Percentiles rank a stretch among this genome's conserved stretches.
phyloP scores from a whole-genome alignment of 2,329 filamentous ascomycete genomes.

The Grosmannia penicillata region DNA sequence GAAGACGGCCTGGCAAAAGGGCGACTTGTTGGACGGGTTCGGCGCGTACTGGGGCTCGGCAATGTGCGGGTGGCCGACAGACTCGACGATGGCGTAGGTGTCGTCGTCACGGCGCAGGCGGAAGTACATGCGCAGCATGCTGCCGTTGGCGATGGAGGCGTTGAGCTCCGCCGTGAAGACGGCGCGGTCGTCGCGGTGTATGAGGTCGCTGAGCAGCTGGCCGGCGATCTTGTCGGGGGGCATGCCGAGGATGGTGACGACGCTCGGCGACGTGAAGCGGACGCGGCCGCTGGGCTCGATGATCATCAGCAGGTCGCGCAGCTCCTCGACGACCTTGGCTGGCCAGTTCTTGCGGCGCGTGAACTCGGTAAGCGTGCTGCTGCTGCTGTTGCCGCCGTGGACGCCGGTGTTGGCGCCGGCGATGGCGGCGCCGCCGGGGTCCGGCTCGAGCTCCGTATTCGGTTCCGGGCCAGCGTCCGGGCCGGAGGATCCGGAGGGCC shows the following conservation, averaged over 20 bases:
- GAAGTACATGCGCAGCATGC: constrained; percentile 71
- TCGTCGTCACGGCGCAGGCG: constrained; percentile 56
- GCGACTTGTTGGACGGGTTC: constrained; percentile 47
- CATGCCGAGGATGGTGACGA: constrained; percentile 62
- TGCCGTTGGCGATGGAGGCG: constrained; percentile 71
- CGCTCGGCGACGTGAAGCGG: constrained; percentile 72
- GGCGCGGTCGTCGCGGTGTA: constrained; percentile 72
- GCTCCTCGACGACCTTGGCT: constrained; percentile 74
- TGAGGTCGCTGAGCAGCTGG: constrained; percentile 62
- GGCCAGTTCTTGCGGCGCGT: constrained; percentile 63
- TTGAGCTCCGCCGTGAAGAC: constrained; percentile 80
- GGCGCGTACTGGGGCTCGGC: constrained; percentile 51
- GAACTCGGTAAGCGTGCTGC: constrained; percentile 39
- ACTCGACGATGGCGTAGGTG: constrained; percentile 68
- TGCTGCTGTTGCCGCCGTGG: constrained; percentile 16
- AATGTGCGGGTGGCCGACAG: constrained; percentile 84
- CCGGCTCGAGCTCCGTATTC: constrained; percentile 11
- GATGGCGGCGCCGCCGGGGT: too few relatives aligned
- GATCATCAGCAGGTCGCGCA: constrained; percentile 79
- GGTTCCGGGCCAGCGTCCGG: constrained; percentile 28
- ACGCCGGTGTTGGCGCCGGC: too few relatives aligned
- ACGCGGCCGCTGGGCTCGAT: constrained; percentile 74
- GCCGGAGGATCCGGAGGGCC: too few relatives aligned
- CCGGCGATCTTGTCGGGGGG: constrained; percentile 55
- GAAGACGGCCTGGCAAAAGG: constrained; percentile 78